phyloP scores from a whole-genome alignment of 176 grass and related monocot genomes.

The Raddia guianensis region DNA sequence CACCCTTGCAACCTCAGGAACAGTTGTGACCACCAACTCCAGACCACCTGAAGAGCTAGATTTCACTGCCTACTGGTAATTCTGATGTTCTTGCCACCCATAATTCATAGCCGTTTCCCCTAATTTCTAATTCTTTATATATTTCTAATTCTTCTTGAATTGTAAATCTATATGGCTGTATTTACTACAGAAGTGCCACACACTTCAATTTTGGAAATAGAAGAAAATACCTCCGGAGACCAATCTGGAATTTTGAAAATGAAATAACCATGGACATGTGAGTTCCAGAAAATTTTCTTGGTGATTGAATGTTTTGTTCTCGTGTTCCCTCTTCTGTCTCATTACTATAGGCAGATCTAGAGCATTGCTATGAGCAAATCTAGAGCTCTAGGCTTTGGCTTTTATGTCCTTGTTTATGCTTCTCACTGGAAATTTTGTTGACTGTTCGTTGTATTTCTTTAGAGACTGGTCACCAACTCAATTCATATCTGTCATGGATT shows the following conservation, averaged over 20 bases:
- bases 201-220: slow-evolving; percentile 38
- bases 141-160: slow-evolving; percentile 40
- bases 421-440: not conserved
- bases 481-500: not conserved
- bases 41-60: slow-evolving; percentile 6
- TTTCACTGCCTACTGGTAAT: slow-evolving; percentile 32
- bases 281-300: slow-evolving; percentile 5
- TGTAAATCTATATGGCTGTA: slow-evolving; percentile 39
- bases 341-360: not conserved
- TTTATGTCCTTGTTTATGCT: not conserved
- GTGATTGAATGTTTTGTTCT: not conserved
- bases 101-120: not conserved
- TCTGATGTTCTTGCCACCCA: slow-evolving; percentile 10
- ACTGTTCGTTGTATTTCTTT: not conserved
- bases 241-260: slow-evolving; percentile 33
- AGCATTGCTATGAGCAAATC: no score
- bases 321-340: not conserved
- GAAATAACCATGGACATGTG: slow-evolving; percentile 24
- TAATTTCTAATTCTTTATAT: slow-evolving; percentile 31
- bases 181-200: slow-evolving; percentile 28
- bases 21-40: not conserved
- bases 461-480: not conserved
- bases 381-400: not conserved
- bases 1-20: not conserved
- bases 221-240: not conserved